phyloP scores from a whole-genome alignment of 305 asterid genomes.

The Fraxinus albicans region DNA sequence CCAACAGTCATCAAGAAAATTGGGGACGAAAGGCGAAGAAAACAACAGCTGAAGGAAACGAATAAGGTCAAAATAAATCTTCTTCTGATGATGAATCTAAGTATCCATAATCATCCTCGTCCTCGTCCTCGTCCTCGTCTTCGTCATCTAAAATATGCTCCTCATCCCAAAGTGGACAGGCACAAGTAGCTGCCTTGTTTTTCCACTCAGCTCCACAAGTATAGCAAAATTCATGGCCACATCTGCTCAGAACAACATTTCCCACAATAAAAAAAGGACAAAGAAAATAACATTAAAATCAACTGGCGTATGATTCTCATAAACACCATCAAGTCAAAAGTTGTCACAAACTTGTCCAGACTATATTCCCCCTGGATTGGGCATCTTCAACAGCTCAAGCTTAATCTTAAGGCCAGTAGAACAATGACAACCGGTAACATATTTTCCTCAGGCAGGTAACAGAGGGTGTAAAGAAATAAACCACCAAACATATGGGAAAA shows the following conservation, averaged over 20 bases:
- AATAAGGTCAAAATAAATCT: background rate
- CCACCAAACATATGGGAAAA: background rate
- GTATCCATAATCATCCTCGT: conserved; percentile 2
- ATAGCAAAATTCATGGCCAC: conserved; percentile 81
- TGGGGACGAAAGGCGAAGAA: background rate
- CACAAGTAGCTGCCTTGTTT: conserved; percentile 57
- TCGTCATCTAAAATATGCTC: conserved; percentile 41
- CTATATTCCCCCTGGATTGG: background rate
- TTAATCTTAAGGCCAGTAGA: background rate
- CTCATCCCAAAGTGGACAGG: conserved; percentile 73
- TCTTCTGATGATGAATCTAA: conserved; percentile 25
- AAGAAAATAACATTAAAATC: background rate
- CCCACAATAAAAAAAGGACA: background rate
- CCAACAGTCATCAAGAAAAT: background rate
- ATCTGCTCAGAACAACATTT: conserved; percentile 40
- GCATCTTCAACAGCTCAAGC: background rate
- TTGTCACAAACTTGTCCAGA: background rate
- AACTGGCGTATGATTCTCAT: background rate
- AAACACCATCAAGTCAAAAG: background rate
- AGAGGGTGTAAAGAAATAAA: conserved; percentile 1
- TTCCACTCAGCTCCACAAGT: conserved; percentile 78
- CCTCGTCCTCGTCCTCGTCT: conserved; percentile 27
- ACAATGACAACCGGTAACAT: background rate
- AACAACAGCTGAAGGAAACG: background rate
- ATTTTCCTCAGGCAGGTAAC: background rate